Evolutionary conservation across 2,329 filamentous ascomycete genomes (phyloP).

Genomic region (Curvularia verruculosa): DNA sequence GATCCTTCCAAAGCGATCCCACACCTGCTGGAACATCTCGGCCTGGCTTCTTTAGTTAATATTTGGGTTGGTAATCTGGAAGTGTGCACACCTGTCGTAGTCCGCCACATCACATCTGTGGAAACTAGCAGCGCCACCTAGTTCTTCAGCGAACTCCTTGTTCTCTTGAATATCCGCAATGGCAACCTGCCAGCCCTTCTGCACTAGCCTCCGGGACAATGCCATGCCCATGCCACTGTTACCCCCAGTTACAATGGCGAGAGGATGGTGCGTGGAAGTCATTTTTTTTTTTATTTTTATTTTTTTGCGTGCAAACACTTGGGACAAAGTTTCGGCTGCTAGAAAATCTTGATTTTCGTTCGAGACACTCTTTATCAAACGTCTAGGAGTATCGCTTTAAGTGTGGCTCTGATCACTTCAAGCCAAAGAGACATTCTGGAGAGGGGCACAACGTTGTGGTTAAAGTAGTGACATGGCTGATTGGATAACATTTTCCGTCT

Average conservation of each 20-base stretch:
- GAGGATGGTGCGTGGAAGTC: background rate
- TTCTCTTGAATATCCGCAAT: slow-evolving; percentile 38
- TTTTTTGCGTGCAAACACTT: no score
- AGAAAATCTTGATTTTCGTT: background rate
- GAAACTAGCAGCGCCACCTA: slow-evolving; percentile 34
- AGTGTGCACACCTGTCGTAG: slow-evolving; percentile 28
- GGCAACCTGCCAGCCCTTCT: slow-evolving; percentile 37
- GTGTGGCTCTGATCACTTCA: background rate
- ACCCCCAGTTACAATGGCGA: slow-evolving; percentile 39
- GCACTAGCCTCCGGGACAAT: slow-evolving; percentile 26
- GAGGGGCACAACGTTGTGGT: background rate
- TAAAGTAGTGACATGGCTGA: background rate
- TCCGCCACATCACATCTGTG: slow-evolving; percentile 35
- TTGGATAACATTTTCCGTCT: background rate
- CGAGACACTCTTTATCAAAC: background rate
- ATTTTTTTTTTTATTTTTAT: background rate
- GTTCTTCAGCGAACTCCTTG: slow-evolving; percentile 27
- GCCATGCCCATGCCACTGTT: slow-evolving; percentile 38
- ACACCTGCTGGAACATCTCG: slow-evolving; percentile 53
- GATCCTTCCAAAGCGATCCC: slow-evolving; percentile 54
- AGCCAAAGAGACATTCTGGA: background rate
- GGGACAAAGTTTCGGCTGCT: background rate
- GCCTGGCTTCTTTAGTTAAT: slow-evolving; percentile 49
- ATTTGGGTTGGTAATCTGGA: background rate
- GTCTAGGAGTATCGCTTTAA: background rate